Conservation (phyloP, 257 asterid species). For the Nicotiana tabacum region DNA sequence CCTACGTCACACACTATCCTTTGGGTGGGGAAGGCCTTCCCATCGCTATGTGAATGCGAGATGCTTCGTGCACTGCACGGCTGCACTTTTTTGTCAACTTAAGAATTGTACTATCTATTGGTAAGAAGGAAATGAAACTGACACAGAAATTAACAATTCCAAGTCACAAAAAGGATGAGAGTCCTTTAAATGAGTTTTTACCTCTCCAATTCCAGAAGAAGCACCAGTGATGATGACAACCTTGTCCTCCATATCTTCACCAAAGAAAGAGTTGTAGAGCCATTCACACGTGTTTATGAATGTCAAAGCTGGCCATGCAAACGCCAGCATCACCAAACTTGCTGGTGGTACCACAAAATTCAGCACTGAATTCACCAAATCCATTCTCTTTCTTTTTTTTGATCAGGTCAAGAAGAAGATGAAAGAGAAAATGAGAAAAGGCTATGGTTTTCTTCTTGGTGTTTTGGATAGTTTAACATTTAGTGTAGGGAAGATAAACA, state of each 20-base stretch:
- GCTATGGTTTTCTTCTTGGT: background rate
- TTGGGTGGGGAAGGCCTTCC: too few species aligned
- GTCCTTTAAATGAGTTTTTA: conserved; percentile 5
- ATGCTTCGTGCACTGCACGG: too few species aligned
- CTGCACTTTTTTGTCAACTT: too few species aligned
- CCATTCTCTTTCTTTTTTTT: conserved; percentile 22
- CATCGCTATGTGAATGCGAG: too few species aligned
- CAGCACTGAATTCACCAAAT: conserved; percentile 43
- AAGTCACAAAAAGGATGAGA: background rate
- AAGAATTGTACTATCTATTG: background rate
- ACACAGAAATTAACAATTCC: background rate
- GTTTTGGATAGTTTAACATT: background rate
- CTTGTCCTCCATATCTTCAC: conserved; percentile 56
- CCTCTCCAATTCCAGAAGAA: conserved; percentile 97
- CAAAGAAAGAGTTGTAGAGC: conserved; percentile 44
- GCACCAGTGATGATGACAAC: conserved; percentile 90
- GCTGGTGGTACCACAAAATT: conserved; percentile 84
- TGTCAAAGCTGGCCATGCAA: conserved; percentile 80
- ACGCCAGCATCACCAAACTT: conserved; percentile 70
- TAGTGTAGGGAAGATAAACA: background rate
- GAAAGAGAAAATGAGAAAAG: background rate
- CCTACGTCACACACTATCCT: too few species aligned
- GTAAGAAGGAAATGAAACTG: background rate
- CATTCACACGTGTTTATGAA: conserved; percentile 67
- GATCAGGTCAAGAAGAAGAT: background rate